Evolutionary conservation across 2,329 filamentous ascomycete species (phyloP).

Genomic region (Cordyceps sp.): DNA sequence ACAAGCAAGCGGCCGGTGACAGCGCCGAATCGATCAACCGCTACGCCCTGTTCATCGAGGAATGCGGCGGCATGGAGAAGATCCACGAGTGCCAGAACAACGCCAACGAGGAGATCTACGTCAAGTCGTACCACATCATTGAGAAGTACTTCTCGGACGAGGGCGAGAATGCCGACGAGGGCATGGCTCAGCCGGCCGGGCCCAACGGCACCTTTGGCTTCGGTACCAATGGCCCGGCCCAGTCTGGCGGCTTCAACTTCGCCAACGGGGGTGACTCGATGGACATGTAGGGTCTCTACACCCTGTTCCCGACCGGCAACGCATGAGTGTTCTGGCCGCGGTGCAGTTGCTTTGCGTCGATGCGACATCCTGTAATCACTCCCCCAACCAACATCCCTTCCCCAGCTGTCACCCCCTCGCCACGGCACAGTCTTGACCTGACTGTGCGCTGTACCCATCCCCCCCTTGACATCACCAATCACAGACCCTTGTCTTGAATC

Average conservation of each 20-base stretch:
- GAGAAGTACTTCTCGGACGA: slow-evolving; percentile 99
- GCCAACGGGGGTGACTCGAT: slow-evolving; percentile 52
- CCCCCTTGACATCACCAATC: slow-evolving; percentile 15
- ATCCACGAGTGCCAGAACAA: slow-evolving; percentile 99
- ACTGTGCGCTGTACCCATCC: slow-evolving; percentile 8
- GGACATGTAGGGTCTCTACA: slow-evolving; percentile 34
- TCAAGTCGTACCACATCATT: slow-evolving; percentile 99
- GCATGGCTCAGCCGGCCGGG: slow-evolving; percentile 52
- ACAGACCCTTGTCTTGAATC: slow-evolving; percentile 15
- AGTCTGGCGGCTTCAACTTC: slow-evolving; percentile 86
- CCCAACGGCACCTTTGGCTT: slow-evolving; percentile 66
- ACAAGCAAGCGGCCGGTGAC: slow-evolving; percentile 76
- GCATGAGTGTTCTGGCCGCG: neutral
- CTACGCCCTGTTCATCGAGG: slow-evolving; percentile 95
- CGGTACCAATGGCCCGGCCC: slow-evolving; percentile 43
- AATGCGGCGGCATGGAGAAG: slow-evolving; percentile 99
- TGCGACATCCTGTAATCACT: no score
- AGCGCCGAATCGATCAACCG: slow-evolving; percentile 74
- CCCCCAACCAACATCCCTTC: slow-evolving; percentile 3
- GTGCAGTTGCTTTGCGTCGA: neutral
- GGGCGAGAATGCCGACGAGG: slow-evolving; percentile 79
- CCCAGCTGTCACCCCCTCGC: slow-evolving; percentile 5
- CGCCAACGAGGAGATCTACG: slow-evolving; percentile 99
- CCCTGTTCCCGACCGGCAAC: neutral
- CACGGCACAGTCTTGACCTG: slow-evolving; percentile 8